phyloP scores from a whole-genome alignment of 2,329 filamentous ascomycete genomes.

The Calonectria hawksworthii region DNA sequence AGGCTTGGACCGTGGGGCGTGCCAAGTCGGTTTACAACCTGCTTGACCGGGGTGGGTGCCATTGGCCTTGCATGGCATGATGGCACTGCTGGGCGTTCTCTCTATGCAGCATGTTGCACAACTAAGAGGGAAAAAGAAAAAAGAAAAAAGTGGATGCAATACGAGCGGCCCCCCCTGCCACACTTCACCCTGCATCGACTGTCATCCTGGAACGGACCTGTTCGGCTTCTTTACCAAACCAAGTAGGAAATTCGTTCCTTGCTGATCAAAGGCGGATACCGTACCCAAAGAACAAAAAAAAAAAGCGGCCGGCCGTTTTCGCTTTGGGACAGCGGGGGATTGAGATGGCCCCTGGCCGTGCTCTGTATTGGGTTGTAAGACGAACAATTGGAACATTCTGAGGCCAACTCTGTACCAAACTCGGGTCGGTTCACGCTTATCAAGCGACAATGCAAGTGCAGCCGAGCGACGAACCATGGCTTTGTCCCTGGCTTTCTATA shows the following conservation, averaged over 20 bases:
- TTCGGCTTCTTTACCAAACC: conserved; percentile 11
- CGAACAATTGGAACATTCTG: conserved; percentile 11
- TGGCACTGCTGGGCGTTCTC: conserved; percentile 19
- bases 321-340: conserved; percentile 1
- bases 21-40: conserved; percentile 20
- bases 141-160: conserved; percentile 28
- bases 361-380: conserved; percentile 10
- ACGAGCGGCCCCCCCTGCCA: conserved; percentile 33
- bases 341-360: not conserved
- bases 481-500: conserved; percentile 3
- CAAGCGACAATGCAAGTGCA: conserved; percentile 3
- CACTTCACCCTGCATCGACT: conserved; percentile 29
- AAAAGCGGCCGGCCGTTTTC: not conserved
- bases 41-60: conserved; percentile 3
- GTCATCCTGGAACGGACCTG: not conserved
- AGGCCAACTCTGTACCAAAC: not conserved
- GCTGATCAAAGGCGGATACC: not conserved
- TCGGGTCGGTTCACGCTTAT: not conserved
- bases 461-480: not conserved
- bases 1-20: not conserved
- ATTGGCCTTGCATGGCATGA: conserved; percentile 23
- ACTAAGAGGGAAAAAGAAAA: conserved; percentile 6
- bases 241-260: not conserved
- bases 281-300: not conserved
- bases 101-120: conserved; percentile 25